These are phyloP conservation scores for Globisporangium middletonii DNA, from an alignment of 352 stramenopile species.

Conservation along the genomic window DNA sequence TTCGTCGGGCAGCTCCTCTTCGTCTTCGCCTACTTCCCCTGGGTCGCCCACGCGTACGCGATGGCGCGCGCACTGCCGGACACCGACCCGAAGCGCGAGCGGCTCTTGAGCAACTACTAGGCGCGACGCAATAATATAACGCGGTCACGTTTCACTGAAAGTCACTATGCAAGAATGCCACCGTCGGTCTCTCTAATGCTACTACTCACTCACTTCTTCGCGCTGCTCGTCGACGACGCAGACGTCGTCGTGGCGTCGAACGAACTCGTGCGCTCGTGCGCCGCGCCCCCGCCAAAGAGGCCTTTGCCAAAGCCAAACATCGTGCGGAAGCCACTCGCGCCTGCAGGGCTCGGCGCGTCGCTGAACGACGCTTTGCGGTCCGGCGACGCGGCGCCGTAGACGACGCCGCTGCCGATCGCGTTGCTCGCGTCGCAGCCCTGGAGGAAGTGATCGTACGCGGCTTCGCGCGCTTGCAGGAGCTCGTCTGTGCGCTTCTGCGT, in stretches of 20 bases:
- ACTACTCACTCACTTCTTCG: slow-evolving; percentile 7
- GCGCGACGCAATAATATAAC: neutral
- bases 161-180: neutral
- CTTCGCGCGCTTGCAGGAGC: slow-evolving; percentile 54
- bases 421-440: slow-evolving; percentile 36
- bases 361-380: slow-evolving; percentile 29
- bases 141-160: neutral
- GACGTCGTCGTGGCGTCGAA: slow-evolving; percentile 34
- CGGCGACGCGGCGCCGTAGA: slow-evolving; percentile 12
- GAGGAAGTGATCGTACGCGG: slow-evolving; percentile 76
- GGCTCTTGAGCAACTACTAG: slow-evolving; percentile 59
- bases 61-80: slow-evolving; percentile 57
- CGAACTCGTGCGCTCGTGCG: slow-evolving; percentile 49
- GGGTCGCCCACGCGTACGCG: slow-evolving; percentile 65
- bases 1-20: slow-evolving; percentile 73
- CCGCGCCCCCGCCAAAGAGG: slow-evolving; percentile 35
- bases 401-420: slow-evolving; percentile 20
- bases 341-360: slow-evolving; percentile 30
- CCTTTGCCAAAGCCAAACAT: slow-evolving; percentile 72
- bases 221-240: slow-evolving; percentile 5
- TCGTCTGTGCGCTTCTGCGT: slow-evolving; percentile 73
- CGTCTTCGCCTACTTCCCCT: slow-evolving; percentile 70
- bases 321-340: slow-evolving; percentile 28
- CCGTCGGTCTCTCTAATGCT: neutral
- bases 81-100: slow-evolving; percentile 62